Evolutionary conservation across 495 filamentous ascomycete genomes (phyloP).

Genomic region (Sabuloglossum arenarium): DNA sequence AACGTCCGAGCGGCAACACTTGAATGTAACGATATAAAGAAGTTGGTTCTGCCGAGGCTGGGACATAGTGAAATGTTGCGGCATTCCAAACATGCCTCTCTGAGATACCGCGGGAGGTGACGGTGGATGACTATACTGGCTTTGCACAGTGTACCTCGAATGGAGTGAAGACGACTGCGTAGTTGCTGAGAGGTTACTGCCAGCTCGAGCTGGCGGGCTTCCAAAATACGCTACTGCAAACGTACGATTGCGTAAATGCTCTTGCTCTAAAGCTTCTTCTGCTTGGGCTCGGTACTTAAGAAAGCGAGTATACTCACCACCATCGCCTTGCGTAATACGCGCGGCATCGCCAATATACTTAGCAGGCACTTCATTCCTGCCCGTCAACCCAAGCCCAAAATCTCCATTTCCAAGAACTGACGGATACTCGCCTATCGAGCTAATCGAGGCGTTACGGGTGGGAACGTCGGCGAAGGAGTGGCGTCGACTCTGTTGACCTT

Average conservation of each 20-base stretch:
- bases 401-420: constrained; percentile 6
- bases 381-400: constrained; percentile 16
- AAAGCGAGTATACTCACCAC: constrained; percentile 27
- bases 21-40: constrained; percentile 89
- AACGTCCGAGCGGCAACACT: constrained; percentile 80
- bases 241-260: constrained; percentile 24
- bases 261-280: constrained; percentile 19
- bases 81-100: constrained; percentile 36
- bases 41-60: constrained; percentile 61
- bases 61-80: constrained; percentile 2
- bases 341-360: constrained; percentile 3
- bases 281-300: constrained; percentile 15
- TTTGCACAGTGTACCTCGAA: constrained; percentile 30
- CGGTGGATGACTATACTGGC: constrained; percentile 25
- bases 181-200: constrained; percentile 20
- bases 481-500: constrained; percentile 67
- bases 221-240: constrained; percentile 30
- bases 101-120: constrained; percentile 31
- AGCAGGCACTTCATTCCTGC: constrained; percentile 22
- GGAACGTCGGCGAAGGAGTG: constrained; percentile 93
- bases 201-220: constrained; percentile 17
- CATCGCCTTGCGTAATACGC: constrained; percentile 8
- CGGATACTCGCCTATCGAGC: constrained; percentile 19
- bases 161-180: constrained; percentile 22
- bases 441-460: constrained; percentile 45